Evolutionary conservation across 495 filamentous ascomycete genomes (phyloP).

Genomic region (Aspergillus carlsbadensis): DNA sequence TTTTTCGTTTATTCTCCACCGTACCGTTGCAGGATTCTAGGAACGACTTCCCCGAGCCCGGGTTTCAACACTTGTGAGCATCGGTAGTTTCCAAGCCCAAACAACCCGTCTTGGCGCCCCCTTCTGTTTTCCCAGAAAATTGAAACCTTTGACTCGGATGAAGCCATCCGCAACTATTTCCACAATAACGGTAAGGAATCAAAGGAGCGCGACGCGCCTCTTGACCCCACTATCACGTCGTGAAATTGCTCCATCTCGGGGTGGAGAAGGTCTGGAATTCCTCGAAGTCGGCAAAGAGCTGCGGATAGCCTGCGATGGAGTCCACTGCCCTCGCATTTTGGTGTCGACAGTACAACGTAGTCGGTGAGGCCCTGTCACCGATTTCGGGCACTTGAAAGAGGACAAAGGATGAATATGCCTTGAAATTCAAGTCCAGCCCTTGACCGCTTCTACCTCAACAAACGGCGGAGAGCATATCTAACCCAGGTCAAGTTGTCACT

Average conservation of each 20-base stretch:
- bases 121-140: slow-evolving; percentile 13
- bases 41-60: slow-evolving; percentile 24
- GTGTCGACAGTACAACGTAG: no score
- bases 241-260: background rate
- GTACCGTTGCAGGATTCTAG: slow-evolving; percentile 29
- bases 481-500: background rate
- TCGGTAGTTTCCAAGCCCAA: slow-evolving; percentile 14
- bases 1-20: slow-evolving; percentile 13
- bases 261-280: slow-evolving; percentile 18
- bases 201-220: slow-evolving; percentile 1
- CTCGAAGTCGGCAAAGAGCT: background rate
- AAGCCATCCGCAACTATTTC: slow-evolving; percentile 12
- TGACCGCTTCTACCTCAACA: slow-evolving; percentile 13
- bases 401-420: background rate
- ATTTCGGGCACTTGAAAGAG: slow-evolving; percentile 1
- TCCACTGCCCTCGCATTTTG: background rate
- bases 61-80: slow-evolving; percentile 17
- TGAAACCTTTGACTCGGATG: slow-evolving; percentile 9
- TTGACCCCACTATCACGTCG: slow-evolving; percentile 3
- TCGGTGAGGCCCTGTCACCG: slow-evolving; percentile 17
- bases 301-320: no score
- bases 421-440: background rate
- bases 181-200: slow-evolving; percentile 13
- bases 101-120: slow-evolving; percentile 17
- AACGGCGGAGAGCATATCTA: background rate